These are phyloP conservation scores for Petunia secreta DNA, from an alignment of 257 asterid species.

Conservation along the genomic window DNA sequence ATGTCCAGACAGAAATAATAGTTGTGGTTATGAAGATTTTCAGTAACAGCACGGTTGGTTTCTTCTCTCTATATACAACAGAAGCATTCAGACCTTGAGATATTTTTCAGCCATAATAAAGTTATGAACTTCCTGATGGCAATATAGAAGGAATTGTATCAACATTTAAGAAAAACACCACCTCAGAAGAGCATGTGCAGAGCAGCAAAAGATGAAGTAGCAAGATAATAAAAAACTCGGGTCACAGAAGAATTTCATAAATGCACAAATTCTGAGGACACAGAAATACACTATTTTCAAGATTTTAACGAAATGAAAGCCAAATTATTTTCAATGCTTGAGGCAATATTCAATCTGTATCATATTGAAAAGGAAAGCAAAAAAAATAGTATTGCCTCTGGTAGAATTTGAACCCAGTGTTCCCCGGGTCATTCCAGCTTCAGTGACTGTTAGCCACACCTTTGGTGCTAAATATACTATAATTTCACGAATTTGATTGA, in stretches of 20 bases:
- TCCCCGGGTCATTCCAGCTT: not conserved
- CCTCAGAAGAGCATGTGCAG: not conserved
- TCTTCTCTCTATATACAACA: conserved; percentile 10
- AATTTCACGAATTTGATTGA: not conserved
- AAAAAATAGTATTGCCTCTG: not conserved
- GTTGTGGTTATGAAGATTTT: not conserved
- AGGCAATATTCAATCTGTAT: not conserved
- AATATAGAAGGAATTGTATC: not conserved
- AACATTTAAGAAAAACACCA: not conserved
- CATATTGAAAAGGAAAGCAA: not conserved
- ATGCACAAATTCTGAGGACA: not conserved
- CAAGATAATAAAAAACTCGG: not conserved
- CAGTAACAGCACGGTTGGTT: not conserved
- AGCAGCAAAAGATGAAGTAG: not conserved
- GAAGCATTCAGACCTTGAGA: not conserved
- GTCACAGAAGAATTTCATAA: not conserved
- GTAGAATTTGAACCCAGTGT: not conserved
- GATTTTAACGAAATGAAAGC: not conserved
- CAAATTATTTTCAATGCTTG: not conserved
- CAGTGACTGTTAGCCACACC: not conserved
- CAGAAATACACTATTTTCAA: not conserved
- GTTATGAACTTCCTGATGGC: not conserved
- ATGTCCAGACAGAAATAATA: not conserved
- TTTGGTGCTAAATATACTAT: conserved; percentile 19
- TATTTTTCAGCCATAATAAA: not conserved